Evolutionary conservation across 768 basidiomycete species (phyloP), one percentile per base, ranked within the genome.

Genomic region (Leccinum pellstonianum): DNA sequence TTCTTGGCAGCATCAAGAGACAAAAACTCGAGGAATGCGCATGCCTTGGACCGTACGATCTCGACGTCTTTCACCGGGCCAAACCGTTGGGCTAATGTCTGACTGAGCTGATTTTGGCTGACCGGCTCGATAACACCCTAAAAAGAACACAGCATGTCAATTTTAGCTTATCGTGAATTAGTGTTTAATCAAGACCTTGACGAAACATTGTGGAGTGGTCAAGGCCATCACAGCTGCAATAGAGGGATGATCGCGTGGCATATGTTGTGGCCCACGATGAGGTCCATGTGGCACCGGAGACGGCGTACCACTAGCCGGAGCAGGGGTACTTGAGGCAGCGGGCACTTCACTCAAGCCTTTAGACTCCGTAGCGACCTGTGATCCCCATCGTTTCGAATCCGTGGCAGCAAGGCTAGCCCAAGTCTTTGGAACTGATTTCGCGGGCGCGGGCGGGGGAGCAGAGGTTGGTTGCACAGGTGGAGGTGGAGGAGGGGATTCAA

Each of bases 321-420:
- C 78, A 29, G 78, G 75, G 56, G 76, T 77, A 8, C 59, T 64
- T 15, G 74, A 75, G 0, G 75, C 59, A 52, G 74, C 74, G 7
- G 81, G 78, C 12, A 82, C 86, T 68, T 92, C 88, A 5, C 86
- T 86, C n/a, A 85, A 82, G 31, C 90, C 91, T 59, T 88, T 86
- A 3, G 85, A 83, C 58, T 93, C 89, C 58, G 84, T 83, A 1
- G 91, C 91, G 37, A 93, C 88, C 15, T 87, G 84, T 1, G 86
- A 75, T 48, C 93, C 92, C 95, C 94, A 96, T 71, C 90, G 91
- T 69, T 86, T 87, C 15, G 82, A 75, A 69, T 90, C 90, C 19
- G 88, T 74, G 43, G 95, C 94, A 50, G 95, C 95, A 49, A 97
- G 85, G 58, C 88, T 91, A 0, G 95, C 95, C 95, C 95, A 98